Conservation (phyloP, 2,329 filamentous ascomycete species). For the Xenosphaeropsis pyriputrescens region DNA sequence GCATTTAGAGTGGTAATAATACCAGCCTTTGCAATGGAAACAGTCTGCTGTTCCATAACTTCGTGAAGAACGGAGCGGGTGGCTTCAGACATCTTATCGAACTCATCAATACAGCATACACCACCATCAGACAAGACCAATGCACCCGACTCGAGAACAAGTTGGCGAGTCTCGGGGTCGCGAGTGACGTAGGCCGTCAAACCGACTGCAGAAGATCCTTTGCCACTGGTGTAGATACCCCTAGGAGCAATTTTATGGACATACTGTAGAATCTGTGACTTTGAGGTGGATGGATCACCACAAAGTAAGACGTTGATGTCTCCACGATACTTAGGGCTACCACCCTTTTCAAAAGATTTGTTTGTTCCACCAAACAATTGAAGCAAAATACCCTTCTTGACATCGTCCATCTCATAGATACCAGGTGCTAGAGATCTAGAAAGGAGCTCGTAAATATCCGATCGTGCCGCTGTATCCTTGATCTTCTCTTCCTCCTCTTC, state of each 20-base stretch:
- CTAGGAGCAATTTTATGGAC: slow-evolving; percentile 96
- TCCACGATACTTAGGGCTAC: slow-evolving; percentile 86
- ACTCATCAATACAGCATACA: slow-evolving; percentile 67
- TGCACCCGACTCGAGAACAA: slow-evolving; percentile 62
- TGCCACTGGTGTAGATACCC: slow-evolving; percentile 63
- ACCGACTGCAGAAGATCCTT: slow-evolving; percentile 63
- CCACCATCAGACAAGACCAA: slow-evolving; percentile 61
- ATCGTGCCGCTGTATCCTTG: slow-evolving; percentile 59
- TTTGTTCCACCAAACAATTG: slow-evolving; percentile 97
- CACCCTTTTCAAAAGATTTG: slow-evolving; percentile 94
- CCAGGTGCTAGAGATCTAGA: slow-evolving; percentile 84
- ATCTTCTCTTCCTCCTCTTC: slow-evolving; percentile 87
- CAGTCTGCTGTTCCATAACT: slow-evolving; percentile 72
- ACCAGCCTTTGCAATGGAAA: slow-evolving; percentile 64
- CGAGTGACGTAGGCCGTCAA: slow-evolving; percentile 65
- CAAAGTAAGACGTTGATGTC: slow-evolving; percentile 97
- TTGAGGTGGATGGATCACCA: slow-evolving; percentile 90
- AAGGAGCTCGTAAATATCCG: slow-evolving; percentile 87
- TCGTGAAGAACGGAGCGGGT: slow-evolving; percentile 63
- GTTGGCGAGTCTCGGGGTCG: slow-evolving; percentile 57
- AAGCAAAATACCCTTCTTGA: slow-evolving; percentile 95
- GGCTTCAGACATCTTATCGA: slow-evolving; percentile 67
- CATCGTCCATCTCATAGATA: slow-evolving; percentile 95
- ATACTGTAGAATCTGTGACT: slow-evolving; percentile 88
- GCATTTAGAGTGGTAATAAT: slow-evolving; percentile 87